Percentiles rank a stretch among this genome's conserved stretches.
Evolutionary conservation across 75 land plant species (phyloP).

Genomic region (Cryptomeria japonica): DNA sequence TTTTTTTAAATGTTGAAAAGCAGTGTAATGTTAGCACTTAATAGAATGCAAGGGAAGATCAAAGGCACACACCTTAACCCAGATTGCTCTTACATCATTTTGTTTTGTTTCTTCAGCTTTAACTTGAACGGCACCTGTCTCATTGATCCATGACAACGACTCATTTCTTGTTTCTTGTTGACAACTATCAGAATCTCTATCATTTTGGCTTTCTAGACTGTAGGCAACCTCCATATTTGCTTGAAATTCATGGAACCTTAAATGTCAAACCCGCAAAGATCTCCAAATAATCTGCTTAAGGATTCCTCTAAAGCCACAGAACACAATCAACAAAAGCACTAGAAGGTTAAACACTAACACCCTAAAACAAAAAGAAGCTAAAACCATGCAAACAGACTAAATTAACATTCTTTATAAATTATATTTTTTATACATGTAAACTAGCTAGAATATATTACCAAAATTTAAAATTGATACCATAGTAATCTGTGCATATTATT

Average conservation of each 20-base stretch:
- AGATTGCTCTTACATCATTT: constrained; percentile 51
- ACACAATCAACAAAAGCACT: background rate
- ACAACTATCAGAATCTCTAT: constrained; percentile 5
- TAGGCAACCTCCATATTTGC: constrained; percentile 1
- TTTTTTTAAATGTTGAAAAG: background rate
- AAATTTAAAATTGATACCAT: background rate
- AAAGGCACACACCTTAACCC: constrained; percentile 56
- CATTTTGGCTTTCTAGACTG: constrained; percentile 9
- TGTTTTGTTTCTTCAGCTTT: constrained; percentile 25
- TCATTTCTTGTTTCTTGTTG: background rate
- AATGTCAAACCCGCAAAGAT: constrained; percentile 4
- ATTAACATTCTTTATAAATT: background rate
- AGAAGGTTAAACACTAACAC: background rate
- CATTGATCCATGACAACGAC: background rate
- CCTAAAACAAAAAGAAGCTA: background rate
- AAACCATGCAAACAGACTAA: background rate
- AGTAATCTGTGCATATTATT: background rate
- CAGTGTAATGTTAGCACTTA: background rate
- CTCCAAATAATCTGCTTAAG: background rate
- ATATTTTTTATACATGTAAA: background rate
- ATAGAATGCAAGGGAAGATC: constrained; percentile 3
- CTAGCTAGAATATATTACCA: background rate
- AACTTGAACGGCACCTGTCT: background rate
- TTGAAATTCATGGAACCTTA: constrained; percentile 12
- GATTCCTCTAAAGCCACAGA: background rate